Base-by-base conservation (phyloP, 2,329 filamentous ascomycete genomes). In the Trichoderma guizhouense region DNA sequence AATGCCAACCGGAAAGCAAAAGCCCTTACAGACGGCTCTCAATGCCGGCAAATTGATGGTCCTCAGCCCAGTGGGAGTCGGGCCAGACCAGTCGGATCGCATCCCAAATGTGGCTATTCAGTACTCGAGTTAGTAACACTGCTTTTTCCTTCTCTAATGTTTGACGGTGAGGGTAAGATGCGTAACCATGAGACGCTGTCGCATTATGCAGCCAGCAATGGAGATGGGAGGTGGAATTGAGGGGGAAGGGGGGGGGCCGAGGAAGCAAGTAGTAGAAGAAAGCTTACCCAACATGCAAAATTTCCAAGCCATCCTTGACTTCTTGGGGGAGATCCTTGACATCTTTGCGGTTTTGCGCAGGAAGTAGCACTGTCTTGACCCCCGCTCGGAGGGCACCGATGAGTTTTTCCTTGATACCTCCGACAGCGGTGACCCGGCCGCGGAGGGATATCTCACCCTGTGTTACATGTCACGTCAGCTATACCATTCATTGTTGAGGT, bases 351-450 rank as follows among this genome's bases (percentile, higher is more conserved):
- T 99, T 99, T 76, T 93, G 92, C 36, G 91, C 88, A 3, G 96
- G 96, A 8, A 99, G 85, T 73, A 99, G 81, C 8, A 99, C 95
- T 36, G 93, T 95, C 87, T 97, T 97, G 73, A 99, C 95, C 32
- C 96, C 96, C 2, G 96, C 96, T 70, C 95, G 89, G 79, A 97
- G 86, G 9, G 96, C 96, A 26, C 96, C 96, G 79, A 99, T 98
- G 68, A 98, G 87, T 82, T 99, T 99, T 88, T 99, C 95, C 83
- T 98, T 98, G 84, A 99, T 98, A 21, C 96, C 96, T 68, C 96
- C 96, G 43, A 99, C 96, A 30, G 95, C 94, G 82, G 96, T 93
- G 71, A 99, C 92, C 75, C 94, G 90, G 26, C 96, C 96, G 55
- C 96, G 89, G 30, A 99, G 89, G 71, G 92, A 94, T 73, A 91